Evolutionary conservation across 345 rosid genomes (phyloP).

Genomic region (Diplotaxis tenuifolia): DNA sequence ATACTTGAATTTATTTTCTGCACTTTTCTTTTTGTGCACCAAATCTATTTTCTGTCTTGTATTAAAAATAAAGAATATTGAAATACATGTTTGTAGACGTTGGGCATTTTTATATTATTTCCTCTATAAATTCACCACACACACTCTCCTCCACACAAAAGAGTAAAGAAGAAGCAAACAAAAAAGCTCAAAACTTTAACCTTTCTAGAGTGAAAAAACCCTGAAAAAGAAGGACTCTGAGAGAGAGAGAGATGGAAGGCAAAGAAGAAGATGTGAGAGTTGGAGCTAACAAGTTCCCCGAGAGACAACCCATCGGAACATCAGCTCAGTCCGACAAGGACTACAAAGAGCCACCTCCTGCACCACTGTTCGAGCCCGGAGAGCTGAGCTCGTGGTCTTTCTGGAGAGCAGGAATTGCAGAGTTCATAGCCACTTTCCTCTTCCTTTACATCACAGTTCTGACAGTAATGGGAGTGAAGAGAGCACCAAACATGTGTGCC

Average conservation of each 20-base stretch:
- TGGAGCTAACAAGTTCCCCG: constrained; percentile 37
- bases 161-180: neutral
- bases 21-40: too few relatives aligned
- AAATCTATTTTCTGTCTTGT: neutral
- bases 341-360: constrained; percentile 45
- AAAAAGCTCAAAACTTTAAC: constrained; percentile 11
- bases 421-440: constrained; percentile 44
- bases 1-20: too few relatives aligned
- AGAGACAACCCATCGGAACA: constrained; percentile 40
- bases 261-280: constrained; percentile 39
- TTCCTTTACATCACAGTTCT: constrained; percentile 42
- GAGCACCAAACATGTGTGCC: constrained; percentile 39
- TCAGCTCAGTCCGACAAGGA: constrained; percentile 39
- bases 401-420: constrained; percentile 45
- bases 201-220: constrained; percentile 19
- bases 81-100: constrained; percentile 16
- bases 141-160: neutral
- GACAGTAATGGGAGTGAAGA: constrained; percentile 44
- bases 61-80: neutral
- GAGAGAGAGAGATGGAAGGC: constrained; percentile 29
- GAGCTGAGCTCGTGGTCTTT: constrained; percentile 46
- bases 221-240: neutral
- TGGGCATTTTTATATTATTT: neutral
- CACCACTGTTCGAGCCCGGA: constrained; percentile 42
- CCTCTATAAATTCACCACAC: constrained; percentile 16